Conservation (phyloP, 441 rosid genomes). For the Adansonia madagascariensis region DNA sequence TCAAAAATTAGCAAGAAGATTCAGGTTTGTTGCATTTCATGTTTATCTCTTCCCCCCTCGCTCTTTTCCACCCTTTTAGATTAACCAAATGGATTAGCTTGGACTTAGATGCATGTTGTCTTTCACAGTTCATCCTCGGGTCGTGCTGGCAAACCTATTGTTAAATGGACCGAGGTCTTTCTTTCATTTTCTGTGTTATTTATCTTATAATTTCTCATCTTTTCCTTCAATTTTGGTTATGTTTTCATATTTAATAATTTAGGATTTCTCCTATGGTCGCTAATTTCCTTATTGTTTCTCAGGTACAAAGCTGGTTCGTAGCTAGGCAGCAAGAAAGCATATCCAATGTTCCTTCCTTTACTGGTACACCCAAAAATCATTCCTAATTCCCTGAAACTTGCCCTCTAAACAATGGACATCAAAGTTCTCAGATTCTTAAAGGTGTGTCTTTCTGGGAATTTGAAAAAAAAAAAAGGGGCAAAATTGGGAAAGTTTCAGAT, state of each 20-base stretch:
- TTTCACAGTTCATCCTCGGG: constrained; percentile 61
- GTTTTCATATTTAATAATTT: neutral
- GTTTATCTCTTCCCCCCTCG: neutral
- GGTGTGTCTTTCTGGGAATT: constrained; percentile 35
- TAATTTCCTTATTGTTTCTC: constrained; percentile 26
- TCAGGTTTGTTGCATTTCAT: constrained; percentile 48
- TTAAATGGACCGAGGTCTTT: constrained; percentile 65
- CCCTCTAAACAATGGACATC: constrained; percentile 37
- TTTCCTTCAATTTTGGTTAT: constrained; percentile 3
- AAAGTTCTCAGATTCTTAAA: constrained; percentile 38
- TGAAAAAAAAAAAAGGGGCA: neutral
- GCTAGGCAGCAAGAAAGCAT: constrained; percentile 37
- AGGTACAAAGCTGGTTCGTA: constrained; percentile 63
- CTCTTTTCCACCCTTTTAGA: neutral
- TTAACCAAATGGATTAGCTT: neutral
- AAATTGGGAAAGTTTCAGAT: neutral
- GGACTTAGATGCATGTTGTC: neutral
- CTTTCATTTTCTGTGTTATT: constrained; percentile 1
- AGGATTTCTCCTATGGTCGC: constrained; percentile 3
- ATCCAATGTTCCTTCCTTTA: constrained; percentile 40
- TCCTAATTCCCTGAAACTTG: constrained; percentile 33
- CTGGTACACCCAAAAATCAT: constrained; percentile 36
- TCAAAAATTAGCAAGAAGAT: constrained; percentile 57
- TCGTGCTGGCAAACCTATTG: constrained; percentile 69
- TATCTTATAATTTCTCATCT: neutral